Evolutionary conservation across 1,284 basidiomycete species (phyloP), one percentile per base, ranked within the genome.

Genomic region (Cutaneotrichosporon spelunceum): DNA sequence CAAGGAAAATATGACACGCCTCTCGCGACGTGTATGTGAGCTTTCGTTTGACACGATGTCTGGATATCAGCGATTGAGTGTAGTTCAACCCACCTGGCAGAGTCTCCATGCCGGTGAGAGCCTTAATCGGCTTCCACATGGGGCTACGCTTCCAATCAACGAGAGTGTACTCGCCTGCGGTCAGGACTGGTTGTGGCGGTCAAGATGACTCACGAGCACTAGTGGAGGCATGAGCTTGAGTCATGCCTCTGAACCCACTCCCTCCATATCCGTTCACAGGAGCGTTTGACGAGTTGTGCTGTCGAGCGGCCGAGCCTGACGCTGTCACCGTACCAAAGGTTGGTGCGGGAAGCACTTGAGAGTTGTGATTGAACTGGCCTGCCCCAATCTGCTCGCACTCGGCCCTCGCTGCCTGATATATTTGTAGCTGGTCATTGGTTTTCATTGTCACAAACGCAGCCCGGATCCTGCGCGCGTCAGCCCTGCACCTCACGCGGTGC

Each of bases 101-200:
- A 33, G 56, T 49, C 52, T 74, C 71, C 72, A 77, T 73, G 23
- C 63, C 64, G 0, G 74, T 73, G 44, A 78, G 48, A 0, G 78
- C 78, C 55, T 68, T 68, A 36, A 78, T 62, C 4, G 76, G 74
- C 59, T 74, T 78, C 75, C 76, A 79, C 69, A 77, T 71, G 1
- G 78, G 77, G 45, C 72, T 76, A 3, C 68, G 30, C 60, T 77
- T 78, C 78, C 78, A 79, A 36, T 77, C 73, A 16, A 64, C 65
- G 21, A 78, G 57, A 0, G 45, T 56, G 1, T 64, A 33, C 10
- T 62, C 57, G 34, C 62, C 50, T 59, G 47, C 9, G 7, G 34
- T 53, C 36, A 53, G 55, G 53, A 42, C 39, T 42, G 39, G 19
- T 19, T 19, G 19, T 7, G 4, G 33, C 11, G 13, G 26, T 34